Evolutionary conservation across 2,329 filamentous ascomycete genomes (phyloP).

Genomic region (Paecilomyces fulvus): DNA sequence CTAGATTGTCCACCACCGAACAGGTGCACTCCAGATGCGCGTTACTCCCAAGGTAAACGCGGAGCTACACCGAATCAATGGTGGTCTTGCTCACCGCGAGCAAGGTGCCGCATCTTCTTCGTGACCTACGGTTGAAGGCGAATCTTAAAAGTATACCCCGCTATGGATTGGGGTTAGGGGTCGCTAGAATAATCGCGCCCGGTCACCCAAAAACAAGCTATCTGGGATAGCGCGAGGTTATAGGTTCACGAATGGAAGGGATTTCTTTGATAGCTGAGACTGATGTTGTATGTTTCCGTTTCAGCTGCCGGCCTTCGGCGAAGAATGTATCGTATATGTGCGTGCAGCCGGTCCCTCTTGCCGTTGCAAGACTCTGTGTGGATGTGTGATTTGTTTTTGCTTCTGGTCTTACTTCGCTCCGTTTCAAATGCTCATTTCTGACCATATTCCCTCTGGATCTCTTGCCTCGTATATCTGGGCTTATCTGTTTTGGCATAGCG

Average conservation of each 20-base stretch:
- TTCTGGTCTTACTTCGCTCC: neutral
- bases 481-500: conserved; percentile 11
- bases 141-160: neutral
- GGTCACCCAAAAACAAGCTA: neutral
- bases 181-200: neutral
- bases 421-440: neutral
- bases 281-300: neutral
- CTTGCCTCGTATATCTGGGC: neutral
- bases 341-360: neutral
- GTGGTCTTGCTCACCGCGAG: conserved; percentile 9
- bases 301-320: neutral
- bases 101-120: neutral
- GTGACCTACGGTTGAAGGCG: neutral
- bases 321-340: neutral
- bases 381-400: neutral
- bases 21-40: conserved; percentile 7
- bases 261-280: neutral
- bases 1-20: conserved; percentile 9
- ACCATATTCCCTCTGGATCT: neutral
- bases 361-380: neutral
- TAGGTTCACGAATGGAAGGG: neutral
- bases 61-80: conserved; percentile 9
- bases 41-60: conserved; percentile 8
- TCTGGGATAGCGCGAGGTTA: neutral
- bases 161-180: neutral